Evolutionary conservation across 2,329 filamentous ascomycete species (phyloP).

Genomic region (Fusarium verrucosum): DNA sequence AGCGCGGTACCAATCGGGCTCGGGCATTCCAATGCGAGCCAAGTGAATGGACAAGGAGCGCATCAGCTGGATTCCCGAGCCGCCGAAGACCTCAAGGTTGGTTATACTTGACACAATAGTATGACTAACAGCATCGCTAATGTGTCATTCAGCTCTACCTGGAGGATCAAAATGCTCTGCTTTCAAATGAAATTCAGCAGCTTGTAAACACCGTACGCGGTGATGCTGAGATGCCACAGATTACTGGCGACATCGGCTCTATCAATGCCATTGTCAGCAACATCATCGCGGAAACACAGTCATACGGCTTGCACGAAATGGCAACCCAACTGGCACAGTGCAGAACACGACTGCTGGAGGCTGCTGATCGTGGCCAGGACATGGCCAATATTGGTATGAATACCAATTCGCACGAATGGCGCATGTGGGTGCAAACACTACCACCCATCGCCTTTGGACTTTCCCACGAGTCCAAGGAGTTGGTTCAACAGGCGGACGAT

Average conservation of each 20-base stretch:
- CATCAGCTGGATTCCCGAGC: constrained; percentile 52
- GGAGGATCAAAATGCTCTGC: constrained; percentile 80
- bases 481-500: constrained; percentile 58
- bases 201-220: constrained; percentile 77
- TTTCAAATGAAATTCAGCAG: constrained; percentile 84
- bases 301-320: constrained; percentile 61
- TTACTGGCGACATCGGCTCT: constrained; percentile 74
- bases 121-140: constrained; percentile 5
- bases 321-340: constrained; percentile 69
- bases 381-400: constrained; percentile 61
- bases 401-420: constrained; percentile 65
- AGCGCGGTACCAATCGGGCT: constrained; percentile 52
- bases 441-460: constrained; percentile 90
- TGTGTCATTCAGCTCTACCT: constrained; percentile 70
- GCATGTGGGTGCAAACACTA: constrained; percentile 73
- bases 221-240: constrained; percentile 69
- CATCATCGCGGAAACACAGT: constrained; percentile 72
- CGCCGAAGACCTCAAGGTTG: constrained; percentile 61
- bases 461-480: constrained; percentile 81
- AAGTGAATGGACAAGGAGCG: constrained; percentile 52
- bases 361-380: constrained; percentile 68
- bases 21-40: constrained; percentile 48
- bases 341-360: constrained; percentile 71
- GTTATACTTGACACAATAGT: not conserved
- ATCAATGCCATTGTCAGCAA: constrained; percentile 77